phyloP scores from a whole-genome alignment of 768 basidiomycete species.

The Pulveroboletus sp. region DNA sequence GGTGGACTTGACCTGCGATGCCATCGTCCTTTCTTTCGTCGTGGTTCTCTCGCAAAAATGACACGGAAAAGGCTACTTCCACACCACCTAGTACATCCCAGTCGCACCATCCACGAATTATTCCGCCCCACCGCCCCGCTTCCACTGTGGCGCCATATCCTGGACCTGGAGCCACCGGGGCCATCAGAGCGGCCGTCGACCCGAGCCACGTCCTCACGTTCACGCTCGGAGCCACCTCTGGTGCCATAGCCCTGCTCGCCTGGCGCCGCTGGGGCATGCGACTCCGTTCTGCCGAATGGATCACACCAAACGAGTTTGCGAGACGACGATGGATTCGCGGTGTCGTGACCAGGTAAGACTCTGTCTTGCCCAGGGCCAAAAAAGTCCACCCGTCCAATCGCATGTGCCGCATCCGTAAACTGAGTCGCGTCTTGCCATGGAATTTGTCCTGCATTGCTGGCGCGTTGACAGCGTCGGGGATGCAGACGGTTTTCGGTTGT shows the following conservation, averaged over 20 bases:
- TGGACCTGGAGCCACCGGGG: no score
- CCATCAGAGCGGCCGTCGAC: no score
- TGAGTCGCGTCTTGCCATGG: background rate
- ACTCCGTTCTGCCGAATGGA: constrained; percentile 63
- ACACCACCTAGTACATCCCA: background rate
- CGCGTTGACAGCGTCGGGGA: constrained; percentile 67
- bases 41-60: constrained; percentile 9
- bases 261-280: constrained; percentile 57
- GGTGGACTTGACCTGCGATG: no score
- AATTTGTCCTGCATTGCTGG: background rate
- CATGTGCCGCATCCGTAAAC: background rate
- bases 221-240: constrained; percentile 14
- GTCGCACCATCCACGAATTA: background rate
- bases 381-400: no score
- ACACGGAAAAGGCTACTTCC: background rate
- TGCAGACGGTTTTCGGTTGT: constrained; percentile 81
- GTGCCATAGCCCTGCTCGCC: constrained; percentile 19
- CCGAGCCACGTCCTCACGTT: constrained; percentile 8
- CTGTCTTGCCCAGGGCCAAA: no score
- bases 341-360: constrained; percentile 70
- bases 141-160: no score
- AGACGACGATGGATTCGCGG: constrained; percentile 73
- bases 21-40: background rate
- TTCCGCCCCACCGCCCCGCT: background rate
- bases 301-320: constrained; percentile 60